These are phyloP conservation scores for Puccinia coronata DNA, from an alignment of 1,284 basidiomycete genomes.

Conservation along the genomic window DNA sequence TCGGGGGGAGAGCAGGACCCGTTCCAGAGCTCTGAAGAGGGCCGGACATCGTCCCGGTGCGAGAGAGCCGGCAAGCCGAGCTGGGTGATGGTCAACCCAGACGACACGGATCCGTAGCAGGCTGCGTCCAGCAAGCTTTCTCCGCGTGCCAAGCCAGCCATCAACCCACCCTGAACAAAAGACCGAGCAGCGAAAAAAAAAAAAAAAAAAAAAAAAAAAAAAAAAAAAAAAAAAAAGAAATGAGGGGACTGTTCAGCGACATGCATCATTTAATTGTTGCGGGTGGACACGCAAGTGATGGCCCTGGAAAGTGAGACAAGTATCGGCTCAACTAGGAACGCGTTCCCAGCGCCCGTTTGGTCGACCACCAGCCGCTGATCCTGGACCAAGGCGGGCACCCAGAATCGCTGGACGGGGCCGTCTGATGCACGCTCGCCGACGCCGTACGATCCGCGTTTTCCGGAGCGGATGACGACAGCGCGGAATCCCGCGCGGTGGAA, in stretches of 20 bases:
- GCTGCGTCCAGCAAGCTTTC: constrained; percentile 25
- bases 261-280: no score
- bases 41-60: neutral
- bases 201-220: neutral
- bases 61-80: constrained; percentile 26
- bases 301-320: no score
- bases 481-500: constrained; percentile 18
- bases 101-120: constrained; percentile 40
- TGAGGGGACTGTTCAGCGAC: neutral
- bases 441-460: constrained; percentile 22
- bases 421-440: neutral
- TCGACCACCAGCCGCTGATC: constrained; percentile 36
- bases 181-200: neutral
- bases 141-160: constrained; percentile 39
- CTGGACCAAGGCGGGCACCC: constrained; percentile 31
- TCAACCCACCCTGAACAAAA: constrained; percentile 45
- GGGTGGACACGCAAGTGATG: no score
- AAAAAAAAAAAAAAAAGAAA: neutral
- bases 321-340: constrained; percentile 43
- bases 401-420: neutral
- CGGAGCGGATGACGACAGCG: constrained; percentile 39
- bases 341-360: constrained; percentile 42
- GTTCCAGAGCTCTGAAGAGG: constrained; percentile 15
- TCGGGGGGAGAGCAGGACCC: constrained; percentile 37
- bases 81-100: constrained; percentile 42